Evolutionary conservation across 192 early-diverging fungal genomes (phyloP), one percentile per base, ranked within the genome.

Genomic region (Spizellomyces punctatus): DNA sequence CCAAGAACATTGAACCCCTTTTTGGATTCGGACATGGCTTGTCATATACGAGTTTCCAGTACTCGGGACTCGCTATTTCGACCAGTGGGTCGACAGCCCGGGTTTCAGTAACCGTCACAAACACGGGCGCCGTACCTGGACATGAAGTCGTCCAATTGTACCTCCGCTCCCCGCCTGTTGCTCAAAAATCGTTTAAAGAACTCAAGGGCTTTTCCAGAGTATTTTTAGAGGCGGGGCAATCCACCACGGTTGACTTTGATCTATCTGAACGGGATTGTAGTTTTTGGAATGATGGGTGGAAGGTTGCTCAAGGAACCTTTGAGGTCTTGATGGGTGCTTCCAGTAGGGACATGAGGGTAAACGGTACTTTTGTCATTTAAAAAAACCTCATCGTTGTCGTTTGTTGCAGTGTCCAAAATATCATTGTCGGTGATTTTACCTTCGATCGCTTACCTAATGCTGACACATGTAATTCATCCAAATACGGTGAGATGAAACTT

Each of bases 11-110:
- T 62, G 44, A 46, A 19, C 88, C 88, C 47, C 46, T 81, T 42
- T 89, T 78, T 63, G 73, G 56, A 46, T 90, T 90, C 66, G 89
- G 89, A 1, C 79, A 81, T 67, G 89, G 89, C 60, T 69, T 90
- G 5, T 91, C 89, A 0, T 90, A 90, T 71, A 89, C 89, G 4
- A 65, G 12, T 7, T 91, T 90, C 71, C 54, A 67, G 6, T 91
- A 90, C 61, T 50, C 47, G 4, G 36, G 80, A 16, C 21, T 81
- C 17, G 43, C 42, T 21, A 58, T 78, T 17, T 16, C 9, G 7
- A 14, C 54, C 10, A 59, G 3, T 5, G 16, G 54, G 8, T 2
- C 22, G 12, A 21, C 61, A 4, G 71, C 47, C 14, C 41, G 19
- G 5, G 63, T 76, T 43, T 71, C 82, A 0, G 58, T 88, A 12